Evolutionary conservation across 192 early-diverging fungal genomes (phyloP).

Genomic region (Lobulomyces angularis): DNA sequence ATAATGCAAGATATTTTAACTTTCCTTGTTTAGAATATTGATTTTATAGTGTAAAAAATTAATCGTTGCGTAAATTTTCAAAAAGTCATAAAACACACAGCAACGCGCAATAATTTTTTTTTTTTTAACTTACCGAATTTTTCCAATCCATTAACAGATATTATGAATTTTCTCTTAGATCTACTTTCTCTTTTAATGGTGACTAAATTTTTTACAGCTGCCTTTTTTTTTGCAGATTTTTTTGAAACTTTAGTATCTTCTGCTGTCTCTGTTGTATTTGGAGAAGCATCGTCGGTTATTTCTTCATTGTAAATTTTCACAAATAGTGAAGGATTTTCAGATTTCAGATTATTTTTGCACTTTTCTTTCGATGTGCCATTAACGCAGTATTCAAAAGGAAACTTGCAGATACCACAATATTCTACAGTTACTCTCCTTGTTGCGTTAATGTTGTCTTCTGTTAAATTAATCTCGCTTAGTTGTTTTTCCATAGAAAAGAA

Average conservation of each 20-base stretch:
- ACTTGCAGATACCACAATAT: no score
- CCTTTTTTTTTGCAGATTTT: constrained; percentile 53
- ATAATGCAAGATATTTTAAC: no score
- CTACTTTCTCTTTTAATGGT: constrained; percentile 80
- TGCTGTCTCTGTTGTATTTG: constrained; percentile 25
- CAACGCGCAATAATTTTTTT: no score
- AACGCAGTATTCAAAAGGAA: constrained; percentile 97
- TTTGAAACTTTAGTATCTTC: constrained; percentile 57
- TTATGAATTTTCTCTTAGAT: constrained; percentile 87
- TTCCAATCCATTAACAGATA: constrained; percentile 70
- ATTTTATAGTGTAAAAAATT: neutral
- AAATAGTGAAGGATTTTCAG: constrained; percentile 43
- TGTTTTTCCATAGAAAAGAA: no score
- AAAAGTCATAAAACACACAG: neutral
- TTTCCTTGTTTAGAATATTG: no score
- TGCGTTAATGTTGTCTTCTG: no score
- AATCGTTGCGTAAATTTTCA: neutral
- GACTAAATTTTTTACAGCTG: constrained; percentile 24
- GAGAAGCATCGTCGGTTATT: neutral
- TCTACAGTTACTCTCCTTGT: no score
- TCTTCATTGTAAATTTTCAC: constrained; percentile 39
- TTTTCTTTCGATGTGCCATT: constrained; percentile 68
- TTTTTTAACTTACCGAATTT: constrained; percentile 56
- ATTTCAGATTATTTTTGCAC: constrained; percentile 67
- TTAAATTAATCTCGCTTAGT: no score